These are phyloP conservation scores for Didymella sp. DNA, from an alignment of 2,329 filamentous ascomycete genomes.

Conservation along the genomic window DNA sequence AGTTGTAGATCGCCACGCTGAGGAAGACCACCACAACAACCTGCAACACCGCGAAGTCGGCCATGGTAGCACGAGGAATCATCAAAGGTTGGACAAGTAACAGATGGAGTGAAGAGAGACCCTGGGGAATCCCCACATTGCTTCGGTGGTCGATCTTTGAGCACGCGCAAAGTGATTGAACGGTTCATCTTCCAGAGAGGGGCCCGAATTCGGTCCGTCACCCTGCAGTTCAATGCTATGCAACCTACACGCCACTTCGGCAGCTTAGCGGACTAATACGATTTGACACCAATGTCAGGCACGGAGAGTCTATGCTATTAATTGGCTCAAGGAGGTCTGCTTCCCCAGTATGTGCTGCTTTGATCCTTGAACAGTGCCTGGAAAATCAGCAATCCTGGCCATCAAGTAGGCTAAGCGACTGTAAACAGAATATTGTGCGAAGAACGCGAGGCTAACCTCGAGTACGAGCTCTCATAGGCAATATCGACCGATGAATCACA, in stretches of 20 bases:
- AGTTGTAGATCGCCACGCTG: constrained; percentile 45
- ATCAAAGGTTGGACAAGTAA: not conserved
- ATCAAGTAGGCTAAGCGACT: not conserved
- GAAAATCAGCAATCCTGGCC: not conserved
- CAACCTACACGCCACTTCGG: constrained; percentile 14
- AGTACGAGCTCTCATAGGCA: not conserved
- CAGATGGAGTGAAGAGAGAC: not conserved
- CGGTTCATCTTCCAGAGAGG: constrained; percentile 13
- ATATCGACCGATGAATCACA: not conserved
- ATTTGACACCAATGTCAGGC: not conserved
- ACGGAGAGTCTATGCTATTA: not conserved
- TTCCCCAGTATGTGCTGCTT: not conserved
- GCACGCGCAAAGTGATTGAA: not conserved
- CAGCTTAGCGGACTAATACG: constrained; percentile 6
- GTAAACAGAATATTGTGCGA: not conserved
- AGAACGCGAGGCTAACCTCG: not conserved
- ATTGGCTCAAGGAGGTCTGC: constrained; percentile 1
- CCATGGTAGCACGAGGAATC: constrained; percentile 9
- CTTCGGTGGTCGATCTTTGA: constrained; percentile 7
- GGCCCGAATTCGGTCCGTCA: constrained; percentile 14
- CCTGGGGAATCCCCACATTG: constrained; percentile 4
- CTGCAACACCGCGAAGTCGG: constrained; percentile 10
- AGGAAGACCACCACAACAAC: constrained; percentile 30
- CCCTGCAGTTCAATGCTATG: constrained; percentile 5
- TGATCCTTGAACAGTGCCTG: not conserved